Evolutionary conservation across 768 basidiomycete genomes (phyloP), one percentile per base, ranked within the genome.

Genomic region (Phylloporus scabripes): DNA sequence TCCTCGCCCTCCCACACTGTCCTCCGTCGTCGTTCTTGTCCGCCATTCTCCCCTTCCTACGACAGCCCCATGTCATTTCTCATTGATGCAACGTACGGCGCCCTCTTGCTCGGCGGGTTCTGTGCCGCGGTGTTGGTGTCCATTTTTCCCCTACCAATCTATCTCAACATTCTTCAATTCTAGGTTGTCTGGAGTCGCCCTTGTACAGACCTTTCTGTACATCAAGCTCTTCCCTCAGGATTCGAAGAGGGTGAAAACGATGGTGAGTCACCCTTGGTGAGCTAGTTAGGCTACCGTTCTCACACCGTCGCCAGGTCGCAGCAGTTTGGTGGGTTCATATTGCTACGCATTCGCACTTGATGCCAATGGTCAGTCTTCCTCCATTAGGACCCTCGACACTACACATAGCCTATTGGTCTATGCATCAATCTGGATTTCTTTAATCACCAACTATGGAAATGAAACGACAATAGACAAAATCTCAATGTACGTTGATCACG

Each of bases 371-470:
- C 32, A 24, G 20, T 2, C 11, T 31, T 24, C 20, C 11, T 24
- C 15, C 7, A 1, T 23, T 17, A 66, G 65, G 66, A 0, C 50
- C 6, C 63, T 75, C 31, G 76, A 78, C 49, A 55, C 66, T 17
- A 47, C 56, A 3, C 76, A 78, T 50, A 74, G 73, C 1, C 46
- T 66, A 8, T 62, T 76, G 51, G 67, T 78, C 33, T 68, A 65
- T 42, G 47, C 60, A 18, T 69, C 74, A 1, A 57, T 76, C 37
- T 74, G 74, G 71, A 66, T 66, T 11, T 74, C 73, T 49, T 57
- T 80, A 2, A 74, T 81, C 47, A 45, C 50, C 0, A 60, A 73
- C 50, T 80, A 70, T 36, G 79, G 79, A 0, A 51, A 73, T 7
- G 46, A 46, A 3, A 42, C 46, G 2, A 65, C 60, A 26, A 72